A percentile compares a stretch with the other conserved stretches of the same genome.
phyloP scores from a whole-genome alignment of 257 asterid genomes.

The Solanum infundibuliforme region DNA sequence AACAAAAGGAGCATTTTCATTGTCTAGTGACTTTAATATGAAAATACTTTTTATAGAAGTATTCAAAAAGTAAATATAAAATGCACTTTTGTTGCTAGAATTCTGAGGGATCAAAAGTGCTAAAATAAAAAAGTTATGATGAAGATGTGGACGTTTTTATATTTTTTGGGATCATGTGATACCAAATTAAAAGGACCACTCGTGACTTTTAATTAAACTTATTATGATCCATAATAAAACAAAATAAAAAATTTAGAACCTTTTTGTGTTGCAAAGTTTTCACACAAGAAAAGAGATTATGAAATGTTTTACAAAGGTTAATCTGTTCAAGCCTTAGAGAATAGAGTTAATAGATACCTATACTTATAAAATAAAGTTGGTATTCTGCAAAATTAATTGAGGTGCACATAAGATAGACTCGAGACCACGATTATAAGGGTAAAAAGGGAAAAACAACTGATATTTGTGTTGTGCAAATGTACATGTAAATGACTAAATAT shows the following conservation, averaged over 20 bases:
- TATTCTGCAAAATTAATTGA: accelerated
- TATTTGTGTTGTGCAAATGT: not conserved
- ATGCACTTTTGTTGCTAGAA: not conserved
- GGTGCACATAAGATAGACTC: not conserved
- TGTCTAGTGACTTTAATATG: not conserved
- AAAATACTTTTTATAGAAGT: not conserved
- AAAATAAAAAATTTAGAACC: too few species aligned
- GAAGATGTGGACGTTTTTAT: not conserved
- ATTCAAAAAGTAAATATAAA: not conserved
- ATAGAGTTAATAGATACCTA: not conserved
- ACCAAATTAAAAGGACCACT: not conserved
- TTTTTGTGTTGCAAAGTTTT: not conserved
- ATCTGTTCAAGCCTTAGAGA: too few species aligned
- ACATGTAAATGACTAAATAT: not conserved
- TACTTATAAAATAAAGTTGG: not conserved
- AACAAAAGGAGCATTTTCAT: not conserved
- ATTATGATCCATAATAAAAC: not conserved
- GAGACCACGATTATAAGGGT: not conserved
- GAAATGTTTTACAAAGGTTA: too few species aligned
- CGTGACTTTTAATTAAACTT: not conserved
- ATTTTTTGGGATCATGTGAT: not conserved
- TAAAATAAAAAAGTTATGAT: not conserved
- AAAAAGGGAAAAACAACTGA: too few species aligned
- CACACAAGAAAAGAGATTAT: not conserved
- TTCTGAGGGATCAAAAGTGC: not conserved